Base-by-base conservation (phyloP, 1,284 basidiomycete species). In the Malassezia yamatoensis region DNA sequence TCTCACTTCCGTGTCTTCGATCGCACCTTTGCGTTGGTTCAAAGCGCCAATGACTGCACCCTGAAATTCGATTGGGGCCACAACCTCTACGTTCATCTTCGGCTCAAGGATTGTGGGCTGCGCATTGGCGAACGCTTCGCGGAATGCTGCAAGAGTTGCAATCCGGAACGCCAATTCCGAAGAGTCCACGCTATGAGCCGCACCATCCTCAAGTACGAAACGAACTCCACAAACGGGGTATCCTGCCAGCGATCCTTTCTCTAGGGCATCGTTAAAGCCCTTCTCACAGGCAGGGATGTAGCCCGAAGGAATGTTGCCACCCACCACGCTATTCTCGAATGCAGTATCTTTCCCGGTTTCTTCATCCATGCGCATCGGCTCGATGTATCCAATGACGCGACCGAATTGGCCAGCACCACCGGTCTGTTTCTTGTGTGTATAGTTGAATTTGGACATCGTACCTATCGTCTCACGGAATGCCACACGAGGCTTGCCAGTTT, bases 391-490 rank as follows among this genome's bases (percentile, higher is more conserved):
- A 61, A 87, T 83, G 58, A 99, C 88, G 67, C 88, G 87, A 62
- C 86, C 94, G 75, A 87, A 99, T 76, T 98, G 93, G 62, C 94
- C 94, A 11, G 90, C 87, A 77, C 94, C 94, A 66, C 94, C 94
- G 0, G 86, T 87, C 78, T 98, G 94, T 79, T 98, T 99, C 83
- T 94, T 96, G 80, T 98, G 94, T 9, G 88, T 90, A 78, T 90
- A 96, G 59, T 82, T 81, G 78, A 98, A 98, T 49, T 85, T 81
- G 7, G 86, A 83, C 35, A 82, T 81, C 63, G 85, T 81, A 1
- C 86, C 86, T 74, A 96, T 85, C 1, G 91, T 90, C 79, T 99
- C 94, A 48, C 91, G 84, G 82, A 93, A 99, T 1, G 93, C 91
- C 43, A 98, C 94, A 21, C 87, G 86, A 11, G 94, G 94, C 77